Base-by-base conservation (phyloP, 2,329 filamentous ascomycete species). In the Ceratocystis destructans region DNA sequence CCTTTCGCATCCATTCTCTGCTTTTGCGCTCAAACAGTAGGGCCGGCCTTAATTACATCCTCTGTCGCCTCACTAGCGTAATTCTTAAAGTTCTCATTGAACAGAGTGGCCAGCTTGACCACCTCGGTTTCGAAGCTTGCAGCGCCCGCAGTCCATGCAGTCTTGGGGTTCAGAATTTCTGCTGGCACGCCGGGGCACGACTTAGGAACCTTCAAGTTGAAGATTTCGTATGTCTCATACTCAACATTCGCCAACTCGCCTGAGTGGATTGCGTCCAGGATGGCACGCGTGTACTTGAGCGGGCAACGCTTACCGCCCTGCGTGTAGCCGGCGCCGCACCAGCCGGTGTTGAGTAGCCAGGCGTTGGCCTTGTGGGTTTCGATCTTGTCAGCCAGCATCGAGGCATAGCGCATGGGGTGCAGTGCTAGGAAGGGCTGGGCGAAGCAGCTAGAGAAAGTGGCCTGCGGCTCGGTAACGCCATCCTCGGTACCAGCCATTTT, bases 401-500 rank as follows among this genome's bases (percentile, higher is more conserved):
- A 88, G 72, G 94, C 94, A 80, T 99, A 99, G 77, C 90, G 88
- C 94, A 99, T 99, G 73, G 94, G 94, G 83, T 99, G 94, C 68
- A 99, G 87, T 53, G 94, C 94, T 73, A 99, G 82, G 90, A 99
- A 99, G 69, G 94, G 94, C 80, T 99, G 94, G 66, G 94, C 94
- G 79, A 99, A 99, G 86, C 94, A 99, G 64, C 92, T 95, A 31
- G 92, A 97, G 86, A 99, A 99, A 73, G 94, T 99, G 28, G 94
- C 94, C 79, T 97, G 90, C 70, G 94, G 94, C 80, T 99, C 94
- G 8, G 89, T 95, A 70, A 99, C 86, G 74, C 94, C 94, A 71
- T 96, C 90, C 80, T 99, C 94, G 44, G 94, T 99, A 74, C 94
- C 94, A 70, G 94, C 94, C 94, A 99, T 99, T 87, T 99, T 99